Conservation (phyloP, 768 basidiomycete genomes). For the Sistotremastrum suecicum region DNA sequence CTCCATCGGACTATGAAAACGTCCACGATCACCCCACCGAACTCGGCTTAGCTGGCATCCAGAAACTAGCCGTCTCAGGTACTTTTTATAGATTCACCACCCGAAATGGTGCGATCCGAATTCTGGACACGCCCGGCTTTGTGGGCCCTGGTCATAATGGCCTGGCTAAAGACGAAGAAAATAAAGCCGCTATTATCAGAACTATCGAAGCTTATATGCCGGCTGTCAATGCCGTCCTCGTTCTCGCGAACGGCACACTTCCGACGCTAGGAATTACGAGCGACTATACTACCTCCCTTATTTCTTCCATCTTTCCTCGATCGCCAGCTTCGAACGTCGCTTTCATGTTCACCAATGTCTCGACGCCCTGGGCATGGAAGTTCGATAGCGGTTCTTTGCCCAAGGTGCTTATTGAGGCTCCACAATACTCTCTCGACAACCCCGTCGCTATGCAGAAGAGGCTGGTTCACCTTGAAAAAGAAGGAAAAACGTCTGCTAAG, state of each 20-base stretch:
- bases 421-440: neutral
- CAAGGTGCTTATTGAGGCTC: neutral
- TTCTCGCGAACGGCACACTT: conserved; percentile 5
- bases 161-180: neutral
- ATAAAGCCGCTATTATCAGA: conserved; percentile 3
- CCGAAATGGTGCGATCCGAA: neutral
- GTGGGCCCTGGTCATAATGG: neutral
- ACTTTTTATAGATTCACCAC: no score
- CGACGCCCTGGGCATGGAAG: neutral
- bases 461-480: neutral
- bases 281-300: conserved; percentile 1
- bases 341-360: conserved; percentile 3
- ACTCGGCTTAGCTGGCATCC: no score
- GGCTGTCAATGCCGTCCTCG: conserved; percentile 2
- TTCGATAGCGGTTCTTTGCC: conserved; percentile 1
- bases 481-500: neutral
- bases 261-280: neutral
- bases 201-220: neutral
- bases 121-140: conserved; percentile 4
- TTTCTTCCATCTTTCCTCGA: conserved; percentile 3
- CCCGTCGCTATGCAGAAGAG: neutral
- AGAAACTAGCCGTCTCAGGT: no score
- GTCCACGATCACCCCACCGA: no score
- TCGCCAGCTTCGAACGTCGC: conserved; percentile 1
- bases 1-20: no score